A percentile compares a stretch with the other conserved stretches of the same genome.
Evolutionary conservation across 2,329 filamentous ascomycete species (phyloP).

Genomic region (Beauveria varroae): DNA sequence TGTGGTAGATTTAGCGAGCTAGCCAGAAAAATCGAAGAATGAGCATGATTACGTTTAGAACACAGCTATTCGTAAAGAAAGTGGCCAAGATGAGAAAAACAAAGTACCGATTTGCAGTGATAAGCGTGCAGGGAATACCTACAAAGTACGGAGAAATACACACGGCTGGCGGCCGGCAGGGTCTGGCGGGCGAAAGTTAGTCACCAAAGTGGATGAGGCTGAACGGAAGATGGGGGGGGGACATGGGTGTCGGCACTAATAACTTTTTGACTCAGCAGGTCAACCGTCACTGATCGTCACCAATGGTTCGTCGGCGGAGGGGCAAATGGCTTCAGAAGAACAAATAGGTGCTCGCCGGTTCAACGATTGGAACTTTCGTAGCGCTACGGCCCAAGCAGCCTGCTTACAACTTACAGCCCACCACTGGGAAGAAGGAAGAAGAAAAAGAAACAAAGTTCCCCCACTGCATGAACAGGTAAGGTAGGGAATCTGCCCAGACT

Average conservation of each 20-base stretch:
- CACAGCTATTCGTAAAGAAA: not conserved
- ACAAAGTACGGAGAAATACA: not conserved
- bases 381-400: too few relatives aligned
- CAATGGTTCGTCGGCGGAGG: too few relatives aligned
- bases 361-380: too few relatives aligned
- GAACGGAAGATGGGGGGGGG: not conserved
- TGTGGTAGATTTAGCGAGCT: not conserved
- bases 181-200: slow-evolving; percentile 7
- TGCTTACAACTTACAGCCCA: too few relatives aligned
- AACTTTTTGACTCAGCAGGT: not conserved
- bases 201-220: slow-evolving; percentile 5
- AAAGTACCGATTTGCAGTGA: not conserved
- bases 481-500: too few relatives aligned
- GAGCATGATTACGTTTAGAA: not conserved
- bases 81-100: not conserved
- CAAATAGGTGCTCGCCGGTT: too few relatives aligned
- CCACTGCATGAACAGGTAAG: too few relatives aligned
- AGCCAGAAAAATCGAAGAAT: not conserved
- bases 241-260: not conserved
- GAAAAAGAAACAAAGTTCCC: too few relatives aligned
- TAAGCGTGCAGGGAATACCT: slow-evolving; percentile 3
- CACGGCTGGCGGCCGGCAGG: slow-evolving; percentile 10
- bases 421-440: too few relatives aligned
- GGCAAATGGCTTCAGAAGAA: too few relatives aligned
- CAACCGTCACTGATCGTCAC: too few relatives aligned